Conservation (phyloP, 176 grass and related monocot genomes). For the Cenchrus americanus region DNA sequence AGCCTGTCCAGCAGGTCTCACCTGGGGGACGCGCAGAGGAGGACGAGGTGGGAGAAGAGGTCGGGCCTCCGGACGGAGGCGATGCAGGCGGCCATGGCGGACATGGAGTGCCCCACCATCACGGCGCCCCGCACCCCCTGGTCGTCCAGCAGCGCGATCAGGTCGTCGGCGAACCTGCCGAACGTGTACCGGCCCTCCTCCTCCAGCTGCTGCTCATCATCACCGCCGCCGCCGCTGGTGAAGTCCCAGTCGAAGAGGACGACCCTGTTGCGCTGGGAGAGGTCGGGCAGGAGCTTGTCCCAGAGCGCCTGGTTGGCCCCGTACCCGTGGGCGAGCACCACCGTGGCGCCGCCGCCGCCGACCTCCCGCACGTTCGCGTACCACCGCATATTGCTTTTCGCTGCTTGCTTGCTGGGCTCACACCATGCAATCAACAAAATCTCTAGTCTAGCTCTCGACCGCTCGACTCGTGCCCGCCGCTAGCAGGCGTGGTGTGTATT, state of each 20-base stretch:
- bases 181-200: conserved; percentile 40
- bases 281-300: conserved; percentile 56
- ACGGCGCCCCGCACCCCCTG: conserved; percentile 40
- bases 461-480: not conserved
- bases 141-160: conserved; percentile 66
- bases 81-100: conserved; percentile 76
- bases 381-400: conserved; percentile 22
- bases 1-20: not conserved
- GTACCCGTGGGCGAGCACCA: conserved; percentile 82
- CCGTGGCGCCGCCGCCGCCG: conserved; percentile 33
- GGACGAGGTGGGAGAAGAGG: conserved; percentile 75
- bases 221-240: not conserved
- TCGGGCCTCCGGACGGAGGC: conserved; percentile 62
- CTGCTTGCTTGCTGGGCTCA: not conserved
- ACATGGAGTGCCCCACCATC: conserved; percentile 74
- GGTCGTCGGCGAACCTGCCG: conserved; percentile 54
- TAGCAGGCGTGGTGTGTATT: not conserved
- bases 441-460: not conserved
- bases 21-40: conserved; percentile 77
- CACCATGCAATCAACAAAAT: not conserved
- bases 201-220: not conserved
- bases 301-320: conserved; percentile 64
- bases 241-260: conserved; percentile 95
- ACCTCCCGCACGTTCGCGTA: conserved; percentile 55
- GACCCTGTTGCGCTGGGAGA: conserved; percentile 33